These are phyloP conservation scores for Claviceps pusilla DNA, from an alignment of 2,329 filamentous ascomycete species.

Conservation along the genomic window DNA sequence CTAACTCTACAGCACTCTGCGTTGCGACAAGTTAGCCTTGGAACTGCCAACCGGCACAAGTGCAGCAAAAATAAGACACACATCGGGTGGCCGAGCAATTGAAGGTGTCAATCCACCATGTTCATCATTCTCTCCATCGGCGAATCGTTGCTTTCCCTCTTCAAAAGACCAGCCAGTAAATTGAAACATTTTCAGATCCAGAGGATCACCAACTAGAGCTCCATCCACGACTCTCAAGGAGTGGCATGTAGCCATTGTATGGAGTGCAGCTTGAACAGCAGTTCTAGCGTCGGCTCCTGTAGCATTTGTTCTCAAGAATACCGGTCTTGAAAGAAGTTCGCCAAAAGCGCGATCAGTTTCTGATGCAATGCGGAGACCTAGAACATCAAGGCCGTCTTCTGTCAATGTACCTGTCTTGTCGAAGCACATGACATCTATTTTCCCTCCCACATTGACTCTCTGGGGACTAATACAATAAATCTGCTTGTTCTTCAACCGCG, in stretches of 20 bases:
- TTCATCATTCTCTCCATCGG: slow-evolving; percentile 56
- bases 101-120: slow-evolving; percentile 69
- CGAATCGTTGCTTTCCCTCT: slow-evolving; percentile 59
- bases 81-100: slow-evolving; percentile 63
- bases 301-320: neutral
- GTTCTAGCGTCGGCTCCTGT: neutral
- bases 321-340: slow-evolving; percentile 51
- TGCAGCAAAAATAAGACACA: slow-evolving; percentile 8
- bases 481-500: slow-evolving; percentile 68
- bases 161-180: slow-evolving; percentile 89
- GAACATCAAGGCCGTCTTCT: slow-evolving; percentile 85
- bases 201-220: slow-evolving; percentile 80
- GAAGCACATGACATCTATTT: slow-evolving; percentile 91
- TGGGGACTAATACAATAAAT: slow-evolving; percentile 98
- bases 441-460: slow-evolving; percentile 89
- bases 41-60: slow-evolving; percentile 7
- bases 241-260: slow-evolving; percentile 96
- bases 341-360: slow-evolving; percentile 49
- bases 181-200: slow-evolving; percentile 97
- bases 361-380: slow-evolving; percentile 71
- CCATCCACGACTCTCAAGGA: slow-evolving; percentile 75
- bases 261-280: slow-evolving; percentile 47
- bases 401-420: slow-evolving; percentile 98
- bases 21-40: slow-evolving; percentile 5
- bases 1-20: slow-evolving; percentile 58